Evolutionary conservation across 108 stramenopile species (phyloP), one percentile per base, ranked within the genome.

Genomic region (Cyclostephanos tholiformis): DNA sequence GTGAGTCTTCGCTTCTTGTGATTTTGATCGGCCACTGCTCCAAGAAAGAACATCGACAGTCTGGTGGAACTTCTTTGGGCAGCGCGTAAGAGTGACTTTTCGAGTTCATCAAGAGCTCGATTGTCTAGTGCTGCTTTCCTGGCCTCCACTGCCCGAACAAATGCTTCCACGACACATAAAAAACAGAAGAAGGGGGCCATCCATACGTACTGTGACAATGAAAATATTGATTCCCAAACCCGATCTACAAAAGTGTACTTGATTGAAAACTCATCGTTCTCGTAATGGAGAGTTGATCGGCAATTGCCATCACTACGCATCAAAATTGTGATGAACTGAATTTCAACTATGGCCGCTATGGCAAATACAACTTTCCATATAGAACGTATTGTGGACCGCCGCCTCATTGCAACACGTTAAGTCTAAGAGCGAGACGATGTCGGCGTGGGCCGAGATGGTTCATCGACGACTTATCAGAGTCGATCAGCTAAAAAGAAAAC

Each of bases 31-130:
- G 26, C 66, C 25, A 30, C 61, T 3, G 57, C 58, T 27, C 75
- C 79, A 53, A 43, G 53, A 25, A 77, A 74, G 64, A 84, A 65
- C 65, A 29, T 67, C 52, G 67, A 81, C 49, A 74, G 25, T 44
- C 30, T 44, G 19, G 36, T 44, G 17, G 75, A 43, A 50, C 78
- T 67, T 38, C 69, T 53, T 30, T 75, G 84, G 23, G 71, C 82
- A 2, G 84, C 69, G 26, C 48, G 55, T 11, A 82, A 30, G 58
- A 87, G 51, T n/a, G 51, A 67, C 43, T 85, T 71, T 46, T 87
- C 82, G 39, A 87, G 73, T 11, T 83, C 68, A 50, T 85, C 84
- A 35, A 87, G 77, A 14, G 84, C 86, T 38, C 77, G 71, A 48
- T 71, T 83, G 32, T 87, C 79, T 2, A 85, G 79, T 57, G 84